Evolutionary conservation across 163 green algal species (phyloP), one percentile per base, ranked within the genome.

Genomic region (Chlamydomonas reinhardtii): DNA sequence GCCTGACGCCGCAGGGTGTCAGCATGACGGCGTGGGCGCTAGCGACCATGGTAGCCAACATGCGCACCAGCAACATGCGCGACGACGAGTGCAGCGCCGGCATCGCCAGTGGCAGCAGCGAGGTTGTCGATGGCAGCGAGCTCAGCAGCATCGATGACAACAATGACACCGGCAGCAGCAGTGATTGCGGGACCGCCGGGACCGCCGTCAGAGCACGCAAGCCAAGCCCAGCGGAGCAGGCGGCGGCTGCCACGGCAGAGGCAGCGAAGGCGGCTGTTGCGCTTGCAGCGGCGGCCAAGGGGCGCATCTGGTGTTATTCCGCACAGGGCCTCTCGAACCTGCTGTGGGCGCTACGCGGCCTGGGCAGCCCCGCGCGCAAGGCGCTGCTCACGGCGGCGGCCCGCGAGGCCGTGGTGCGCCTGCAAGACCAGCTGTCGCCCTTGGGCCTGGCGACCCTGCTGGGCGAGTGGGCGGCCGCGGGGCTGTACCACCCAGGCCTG

Each of bases 301-400:
- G 15, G 16, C 37, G 35, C 43, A 54, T 73, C 20, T 4, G 34
- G 3, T 68, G 75, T 74, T 89, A 91, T 76, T 35, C 76, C 1
- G 71, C 72, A 2, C 87, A 92, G 83, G 86, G 77, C 22, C 32
- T 94, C 16, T 84, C 91, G 3, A 91, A 92, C 65, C 43, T 90
- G 43, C 29, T 92, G 66, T 92, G 86, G 83, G 89, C 77, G 16
- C 72, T 94, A 65, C 43, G 76, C 15, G 16, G 73, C 12, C 71
- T 92, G 25, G 74, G 83, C 6, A 69, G 76, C 22, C 59, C 64
- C 32, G 80, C 84, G 64, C 48, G 75, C 54, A 73, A 82, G 32
- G 12, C 37, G 48, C 69, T 92, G 34, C 54, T 85, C n/a, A 35
- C 56, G 24, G 56, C 77, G 19, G 70, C 89, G 71, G 82, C 86